Percentiles rank a stretch among this genome's conserved stretches.
These are phyloP conservation scores for Phytophthora uliginosa DNA, from an alignment of 352 stramenopile genomes.

Conservation along the genomic window DNA sequence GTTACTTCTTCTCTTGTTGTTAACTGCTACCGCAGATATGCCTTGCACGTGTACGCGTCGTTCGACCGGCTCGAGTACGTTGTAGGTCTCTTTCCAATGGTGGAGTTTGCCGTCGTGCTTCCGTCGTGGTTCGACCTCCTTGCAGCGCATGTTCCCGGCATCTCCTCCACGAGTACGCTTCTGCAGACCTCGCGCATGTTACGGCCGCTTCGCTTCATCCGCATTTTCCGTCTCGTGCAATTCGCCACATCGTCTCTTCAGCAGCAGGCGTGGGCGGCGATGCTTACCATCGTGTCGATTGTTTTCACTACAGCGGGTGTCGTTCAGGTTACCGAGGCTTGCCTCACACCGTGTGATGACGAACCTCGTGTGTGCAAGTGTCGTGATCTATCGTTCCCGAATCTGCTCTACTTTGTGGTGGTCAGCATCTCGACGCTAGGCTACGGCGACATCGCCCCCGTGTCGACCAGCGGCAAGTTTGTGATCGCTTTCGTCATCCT, in stretches of 20 bases:
- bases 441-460: slow-evolving; percentile 83
- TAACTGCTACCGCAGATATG: slow-evolving; percentile 34
- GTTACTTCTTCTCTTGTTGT: not conserved
- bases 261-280: slow-evolving; percentile 64
- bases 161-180: slow-evolving; percentile 24
- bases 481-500: slow-evolving; percentile 86
- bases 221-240: slow-evolving; percentile 77
- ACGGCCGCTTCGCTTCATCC: slow-evolving; percentile 70
- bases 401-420: slow-evolving; percentile 88
- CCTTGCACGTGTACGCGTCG: slow-evolving; percentile 66
- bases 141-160: slow-evolving; percentile 20
- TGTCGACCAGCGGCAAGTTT: slow-evolving; percentile 74
- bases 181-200: slow-evolving; percentile 48
- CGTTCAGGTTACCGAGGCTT: slow-evolving; percentile 79
- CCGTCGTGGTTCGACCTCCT: slow-evolving; percentile 68
- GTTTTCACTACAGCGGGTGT: slow-evolving; percentile 77
- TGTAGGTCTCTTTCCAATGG: slow-evolving; percentile 51
- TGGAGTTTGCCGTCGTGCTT: slow-evolving; percentile 70
- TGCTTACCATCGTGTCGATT: slow-evolving; percentile 80
- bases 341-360: slow-evolving; percentile 32
- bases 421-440: slow-evolving; percentile 89
- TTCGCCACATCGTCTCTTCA: slow-evolving; percentile 83
- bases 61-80: slow-evolving; percentile 76
- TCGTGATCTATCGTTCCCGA: slow-evolving; percentile 71
- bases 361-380: slow-evolving; percentile 50